A percentile compares a stretch with the other conserved stretches of the same genome.
These are phyloP conservation scores for Penicillium sp. DNA, from an alignment of 2,329 filamentous ascomycete genomes.

Conservation along the genomic window DNA sequence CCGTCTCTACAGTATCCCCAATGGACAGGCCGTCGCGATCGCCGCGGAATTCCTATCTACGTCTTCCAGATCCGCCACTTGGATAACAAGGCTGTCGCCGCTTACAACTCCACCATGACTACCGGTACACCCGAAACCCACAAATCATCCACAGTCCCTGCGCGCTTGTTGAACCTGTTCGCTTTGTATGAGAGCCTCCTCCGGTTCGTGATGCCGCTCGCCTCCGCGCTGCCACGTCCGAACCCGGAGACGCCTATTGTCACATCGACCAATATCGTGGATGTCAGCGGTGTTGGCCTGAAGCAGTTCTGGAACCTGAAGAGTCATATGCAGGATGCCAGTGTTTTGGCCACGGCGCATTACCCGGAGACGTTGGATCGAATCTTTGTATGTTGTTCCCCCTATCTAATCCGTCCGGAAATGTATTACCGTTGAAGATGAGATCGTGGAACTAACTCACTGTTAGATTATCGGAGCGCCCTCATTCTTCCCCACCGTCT, in stretches of 20 bases:
- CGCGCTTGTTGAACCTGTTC: conserved; percentile 75
- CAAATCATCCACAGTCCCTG: conserved; percentile 48
- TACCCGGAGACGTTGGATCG: conserved; percentile 89
- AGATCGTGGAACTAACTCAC: neutral
- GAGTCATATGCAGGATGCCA: conserved; percentile 85
- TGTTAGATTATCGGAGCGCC: conserved; percentile 74
- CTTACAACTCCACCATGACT: conserved; percentile 55
- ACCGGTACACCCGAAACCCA: conserved; percentile 49
- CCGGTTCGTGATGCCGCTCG: conserved; percentile 75
- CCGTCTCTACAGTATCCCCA: conserved; percentile 64
- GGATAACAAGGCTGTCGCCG: conserved; percentile 68
- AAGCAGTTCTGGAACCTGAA: conserved; percentile 96
- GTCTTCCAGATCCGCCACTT: conserved; percentile 78
- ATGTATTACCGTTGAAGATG: neutral
- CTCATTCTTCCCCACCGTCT: conserved; percentile 76
- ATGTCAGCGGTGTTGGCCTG: conserved; percentile 76
- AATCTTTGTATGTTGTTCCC: conserved; percentile 51
- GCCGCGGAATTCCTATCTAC: conserved; percentile 82
- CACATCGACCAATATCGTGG: conserved; percentile 87
- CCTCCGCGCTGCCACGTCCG: conserved; percentile 66
- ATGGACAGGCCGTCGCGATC: conserved; percentile 87
- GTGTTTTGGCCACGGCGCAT: conserved; percentile 77
- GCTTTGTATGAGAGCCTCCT: conserved; percentile 89
- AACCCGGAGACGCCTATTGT: conserved; percentile 76
- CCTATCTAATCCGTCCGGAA: neutral